These are phyloP conservation scores for Yarrowia galli DNA, from an alignment of 1,139 yeast genomes.

Conservation along the genomic window DNA sequence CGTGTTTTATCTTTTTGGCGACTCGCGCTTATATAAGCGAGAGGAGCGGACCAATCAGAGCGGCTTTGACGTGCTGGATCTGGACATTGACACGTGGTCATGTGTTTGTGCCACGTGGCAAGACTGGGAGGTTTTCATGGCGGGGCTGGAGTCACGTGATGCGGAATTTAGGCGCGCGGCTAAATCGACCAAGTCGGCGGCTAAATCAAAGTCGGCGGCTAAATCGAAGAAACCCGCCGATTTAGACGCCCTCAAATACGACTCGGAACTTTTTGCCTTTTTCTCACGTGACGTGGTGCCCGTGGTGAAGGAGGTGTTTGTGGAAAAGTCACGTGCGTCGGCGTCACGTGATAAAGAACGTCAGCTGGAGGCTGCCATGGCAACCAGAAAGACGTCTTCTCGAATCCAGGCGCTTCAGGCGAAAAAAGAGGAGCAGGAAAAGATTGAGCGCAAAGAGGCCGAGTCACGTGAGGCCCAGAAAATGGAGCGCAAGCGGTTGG, in stretches of 20 bases:
- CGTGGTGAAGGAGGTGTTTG: conserved; percentile 47
- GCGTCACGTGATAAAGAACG: conserved; percentile 45
- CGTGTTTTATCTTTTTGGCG: conserved; percentile 50
- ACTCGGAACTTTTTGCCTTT: conserved; percentile 42
- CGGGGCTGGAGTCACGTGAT: conserved; percentile 42
- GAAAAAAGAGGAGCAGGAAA: conserved; percentile 43
- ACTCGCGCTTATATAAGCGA: conserved; percentile 49
- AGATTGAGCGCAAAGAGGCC: conserved; percentile 41
- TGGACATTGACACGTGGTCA: conserved; percentile 44
- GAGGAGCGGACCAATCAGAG: conserved; percentile 41
- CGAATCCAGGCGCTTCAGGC: conserved; percentile 46
- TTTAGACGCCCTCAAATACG: neutral
- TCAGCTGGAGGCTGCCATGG: conserved; percentile 44
- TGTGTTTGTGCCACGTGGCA: conserved; percentile 50
- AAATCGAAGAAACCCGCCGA: neutral
- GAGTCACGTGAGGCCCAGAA: conserved; percentile 40
- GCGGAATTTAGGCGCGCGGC: conserved; percentile 35
- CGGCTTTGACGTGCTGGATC: conserved; percentile 24
- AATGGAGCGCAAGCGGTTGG: conserved; percentile 32
- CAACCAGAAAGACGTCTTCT: conserved; percentile 48
- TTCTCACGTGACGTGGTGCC: conserved; percentile 47
- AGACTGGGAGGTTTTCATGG: conserved; percentile 48
- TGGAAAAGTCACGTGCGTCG: conserved; percentile 44
- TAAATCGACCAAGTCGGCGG: conserved; percentile 20
- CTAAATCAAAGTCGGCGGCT: no score